These are phyloP conservation scores for Coemansia sp. DNA, from an alignment of 192 early-diverging fungal species.

Conservation along the genomic window DNA sequence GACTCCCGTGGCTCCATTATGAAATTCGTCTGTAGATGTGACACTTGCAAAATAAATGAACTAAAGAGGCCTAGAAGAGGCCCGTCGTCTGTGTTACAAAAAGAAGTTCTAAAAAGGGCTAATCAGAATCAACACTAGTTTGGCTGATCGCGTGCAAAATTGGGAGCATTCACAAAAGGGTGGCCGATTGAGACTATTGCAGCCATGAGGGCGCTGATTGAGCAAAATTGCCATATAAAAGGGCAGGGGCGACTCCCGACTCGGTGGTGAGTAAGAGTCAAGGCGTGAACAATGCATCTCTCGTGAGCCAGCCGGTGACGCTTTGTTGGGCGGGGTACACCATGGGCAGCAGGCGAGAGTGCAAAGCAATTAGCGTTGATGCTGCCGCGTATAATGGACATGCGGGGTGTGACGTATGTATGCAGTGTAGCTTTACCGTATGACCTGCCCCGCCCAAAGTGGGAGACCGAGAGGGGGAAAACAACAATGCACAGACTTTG, in stretches of 20 bases:
- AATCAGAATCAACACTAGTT: too few species aligned
- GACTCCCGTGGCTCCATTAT: slow-evolving; percentile 37
- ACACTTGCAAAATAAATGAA: background rate
- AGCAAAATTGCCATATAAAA: background rate
- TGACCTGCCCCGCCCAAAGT: background rate
- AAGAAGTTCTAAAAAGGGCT: too few species aligned
- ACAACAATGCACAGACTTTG: background rate
- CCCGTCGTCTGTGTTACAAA: too few species aligned
- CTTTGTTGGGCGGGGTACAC: background rate
- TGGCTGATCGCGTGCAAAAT: too few species aligned
- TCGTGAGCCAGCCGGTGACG: background rate
- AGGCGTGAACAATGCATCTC: background rate
- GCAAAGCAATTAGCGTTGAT: background rate
- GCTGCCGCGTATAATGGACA: background rate
- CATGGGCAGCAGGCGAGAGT: background rate
- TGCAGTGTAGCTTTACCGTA: background rate
- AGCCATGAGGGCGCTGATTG: background rate
- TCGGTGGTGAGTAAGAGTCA: background rate
- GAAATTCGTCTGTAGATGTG: background rate
- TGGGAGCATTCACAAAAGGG: too few species aligned
- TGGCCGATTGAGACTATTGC: background rate
- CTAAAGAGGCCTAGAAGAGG: background rate
- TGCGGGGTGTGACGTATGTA: slow-evolving; percentile 3
- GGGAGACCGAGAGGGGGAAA: background rate
- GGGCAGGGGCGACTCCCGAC: background rate